Base-by-base conservation (phyloP, 164 flowering plant species). In the Umbellularia californica region DNA sequence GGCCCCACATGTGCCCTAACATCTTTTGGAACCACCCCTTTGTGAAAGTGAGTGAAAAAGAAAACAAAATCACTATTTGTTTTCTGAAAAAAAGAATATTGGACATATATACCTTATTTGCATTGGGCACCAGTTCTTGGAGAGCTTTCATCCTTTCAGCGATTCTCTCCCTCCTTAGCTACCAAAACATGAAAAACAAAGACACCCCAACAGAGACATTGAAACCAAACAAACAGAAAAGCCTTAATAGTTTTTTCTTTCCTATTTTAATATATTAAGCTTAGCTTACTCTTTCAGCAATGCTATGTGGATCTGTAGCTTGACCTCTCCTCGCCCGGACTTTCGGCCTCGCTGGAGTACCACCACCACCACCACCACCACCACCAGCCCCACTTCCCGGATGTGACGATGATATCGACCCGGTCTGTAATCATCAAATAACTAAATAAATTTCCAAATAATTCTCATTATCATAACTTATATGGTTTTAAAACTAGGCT, bases 81-180 rank as follows among this genome's bases (percentile, higher is more conserved):
- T 35, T 35, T 35, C 10, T 35, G 47, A 35, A 35, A 35, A 35
- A 6, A 35, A 35, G 2, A 35, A 35, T 0, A 35, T 1, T 35
- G 47, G 9, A 35, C 47, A 35, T 52, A 35, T 52, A 20, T 27
- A 92, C 98, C 98, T 94, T 94, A 79, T 94, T 92, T 72, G 93
- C 93, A 86, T 94, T 94, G 63, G 98, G 98, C 58, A 94, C 97
- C 10, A 94, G 90, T 79, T 90, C 98, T 79, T 94, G 98, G 58
- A 94, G 85, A 65, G 88, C 85, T 80, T 90, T 94, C 97, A 94
- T 94, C 73, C 98, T 86, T 80, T 94, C 98, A 66, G 98, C 97
- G 69, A 94, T 94, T 82, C 97, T 85, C 83, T 94, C 98, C 73
- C 98, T 89, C 62, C 98, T 86, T 72, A 94, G 78, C 98, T 94